Conservation (phyloP, 129 eudicot genomes). For the Flaveria brownii region DNA sequence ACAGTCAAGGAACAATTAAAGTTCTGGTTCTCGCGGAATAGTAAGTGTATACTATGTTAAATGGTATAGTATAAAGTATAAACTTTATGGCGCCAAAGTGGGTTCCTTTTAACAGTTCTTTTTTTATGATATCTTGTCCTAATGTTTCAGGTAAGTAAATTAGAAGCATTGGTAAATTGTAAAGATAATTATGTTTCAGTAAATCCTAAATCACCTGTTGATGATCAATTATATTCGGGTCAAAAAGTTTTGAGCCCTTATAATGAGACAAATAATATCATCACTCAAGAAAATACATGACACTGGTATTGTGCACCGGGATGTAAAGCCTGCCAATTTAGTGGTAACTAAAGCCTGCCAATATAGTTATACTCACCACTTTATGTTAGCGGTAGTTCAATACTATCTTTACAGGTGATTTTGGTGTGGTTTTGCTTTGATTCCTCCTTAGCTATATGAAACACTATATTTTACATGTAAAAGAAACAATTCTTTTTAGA, state of each 20-base stretch:
- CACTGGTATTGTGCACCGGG: slow-evolving; percentile 92
- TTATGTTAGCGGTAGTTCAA: no score
- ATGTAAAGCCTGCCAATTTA: slow-evolving; percentile 93
- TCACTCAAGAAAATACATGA: slow-evolving; percentile 87
- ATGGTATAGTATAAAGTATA: background rate
- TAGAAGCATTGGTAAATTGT: slow-evolving; percentile 16
- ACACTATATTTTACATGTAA: no score
- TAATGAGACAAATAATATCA: slow-evolving; percentile 84
- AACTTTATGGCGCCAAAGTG: slow-evolving; percentile 12
- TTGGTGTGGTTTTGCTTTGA: background rate
- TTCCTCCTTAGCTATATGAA: no score
- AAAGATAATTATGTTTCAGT: slow-evolving; percentile 10
- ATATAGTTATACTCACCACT: no score
- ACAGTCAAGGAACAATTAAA: slow-evolving; percentile 83
- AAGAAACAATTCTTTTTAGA: no score
- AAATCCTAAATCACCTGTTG: background rate
- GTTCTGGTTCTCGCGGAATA: slow-evolving; percentile 75
- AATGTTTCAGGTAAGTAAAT: slow-evolving; percentile 19
- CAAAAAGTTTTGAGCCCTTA: background rate
- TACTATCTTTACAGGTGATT: no score
- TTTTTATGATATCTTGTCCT: slow-evolving; percentile 3
- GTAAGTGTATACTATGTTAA: slow-evolving; percentile 26
- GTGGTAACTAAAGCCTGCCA: slow-evolving; percentile 66
- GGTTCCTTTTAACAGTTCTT: slow-evolving; percentile 6
- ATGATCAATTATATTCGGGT: background rate